Percentiles rank a stretch among this genome's conserved stretches.
Evolutionary conservation across 768 basidiomycete species (phyloP).

Genomic region (Russula foetens): DNA sequence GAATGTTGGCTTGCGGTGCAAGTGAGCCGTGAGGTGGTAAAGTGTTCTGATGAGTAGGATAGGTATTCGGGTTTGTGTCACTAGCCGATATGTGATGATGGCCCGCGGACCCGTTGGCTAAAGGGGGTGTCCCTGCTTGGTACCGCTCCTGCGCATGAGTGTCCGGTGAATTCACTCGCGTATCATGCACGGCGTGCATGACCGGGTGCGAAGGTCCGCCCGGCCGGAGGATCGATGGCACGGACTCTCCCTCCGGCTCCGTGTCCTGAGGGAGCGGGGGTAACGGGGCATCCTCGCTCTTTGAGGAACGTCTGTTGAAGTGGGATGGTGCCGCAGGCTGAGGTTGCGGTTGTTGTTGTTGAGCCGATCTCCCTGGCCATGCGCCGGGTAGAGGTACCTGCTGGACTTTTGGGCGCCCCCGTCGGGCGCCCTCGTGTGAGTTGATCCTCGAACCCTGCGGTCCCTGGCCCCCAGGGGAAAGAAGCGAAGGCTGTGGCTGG

Average conservation of each 20-base stretch:
- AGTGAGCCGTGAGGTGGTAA: not conserved
- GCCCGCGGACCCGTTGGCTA: not conserved
- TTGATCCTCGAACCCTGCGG: not conserved
- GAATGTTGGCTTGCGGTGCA: not conserved
- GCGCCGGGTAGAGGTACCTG: constrained; percentile 8
- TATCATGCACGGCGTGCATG: not conserved
- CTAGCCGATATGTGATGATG: not conserved
- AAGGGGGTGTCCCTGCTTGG: not conserved
- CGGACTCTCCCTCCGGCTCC: constrained; percentile 1
- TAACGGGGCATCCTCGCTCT: not conserved
- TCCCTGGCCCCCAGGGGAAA: not conserved
- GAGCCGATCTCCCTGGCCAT: constrained; percentile 4
- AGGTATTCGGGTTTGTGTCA: not conserved
- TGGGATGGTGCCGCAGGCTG: not conserved
- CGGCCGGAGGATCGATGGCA: constrained; percentile 12
- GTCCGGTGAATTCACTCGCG: not conserved
- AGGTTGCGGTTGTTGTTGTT: not conserved
- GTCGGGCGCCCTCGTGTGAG: constrained; percentile 1
- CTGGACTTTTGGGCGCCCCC: not conserved
- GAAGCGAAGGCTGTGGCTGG: not conserved
- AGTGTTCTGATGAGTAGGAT: not conserved
- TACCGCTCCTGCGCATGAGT: not conserved
- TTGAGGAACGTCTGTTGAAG: not conserved
- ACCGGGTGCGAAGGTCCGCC: constrained; percentile 1
- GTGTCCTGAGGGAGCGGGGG: constrained; percentile 4